Percentiles rank a stretch among this genome's conserved stretches.
These are phyloP conservation scores for Keithomyces neogunnii DNA, from an alignment of 2,329 filamentous ascomycete genomes.

Conservation along the genomic window DNA sequence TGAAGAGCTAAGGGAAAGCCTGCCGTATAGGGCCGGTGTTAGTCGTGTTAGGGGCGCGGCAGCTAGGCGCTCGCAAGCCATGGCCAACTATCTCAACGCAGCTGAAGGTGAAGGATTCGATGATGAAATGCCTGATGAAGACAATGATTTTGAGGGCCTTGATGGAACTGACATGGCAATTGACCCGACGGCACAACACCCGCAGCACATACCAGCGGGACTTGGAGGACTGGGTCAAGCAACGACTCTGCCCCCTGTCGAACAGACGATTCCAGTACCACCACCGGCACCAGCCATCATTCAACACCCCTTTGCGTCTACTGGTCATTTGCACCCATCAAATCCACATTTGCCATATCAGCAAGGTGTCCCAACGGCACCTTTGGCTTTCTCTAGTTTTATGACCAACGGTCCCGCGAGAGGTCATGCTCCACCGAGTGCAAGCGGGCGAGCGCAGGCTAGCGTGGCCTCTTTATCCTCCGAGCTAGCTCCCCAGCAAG, in stretches of 20 bases:
- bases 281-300: constrained; percentile 17
- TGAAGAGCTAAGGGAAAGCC: constrained; percentile 30
- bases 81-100: constrained; percentile 12
- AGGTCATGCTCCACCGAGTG: constrained; percentile 11
- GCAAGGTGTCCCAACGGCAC: constrained; percentile 11
- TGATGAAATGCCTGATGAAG: constrained; percentile 35
- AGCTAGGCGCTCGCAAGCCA: constrained; percentile 9
- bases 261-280: constrained; percentile 19
- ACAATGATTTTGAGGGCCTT: constrained; percentile 33
- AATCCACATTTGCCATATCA: constrained; percentile 12
- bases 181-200: constrained; percentile 21
- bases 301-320: constrained; percentile 15
- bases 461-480: constrained; percentile 20
- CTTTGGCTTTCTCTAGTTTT: constrained; percentile 17
- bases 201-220: constrained; percentile 7
- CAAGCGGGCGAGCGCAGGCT: constrained; percentile 16
- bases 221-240: not conserved
- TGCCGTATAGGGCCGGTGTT: constrained; percentile 11
- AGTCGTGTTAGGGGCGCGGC: constrained; percentile 9
- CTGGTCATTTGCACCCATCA: constrained; percentile 11
- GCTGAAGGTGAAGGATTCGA: constrained; percentile 28
- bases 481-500: constrained; percentile 11
- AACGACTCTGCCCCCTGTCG: constrained; percentile 5
- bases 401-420: constrained; percentile 19
- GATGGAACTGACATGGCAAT: constrained; percentile 31